Evolutionary conservation across 2,329 filamentous ascomycete species (phyloP).

Genomic region (Colletotrichum filicis): DNA sequence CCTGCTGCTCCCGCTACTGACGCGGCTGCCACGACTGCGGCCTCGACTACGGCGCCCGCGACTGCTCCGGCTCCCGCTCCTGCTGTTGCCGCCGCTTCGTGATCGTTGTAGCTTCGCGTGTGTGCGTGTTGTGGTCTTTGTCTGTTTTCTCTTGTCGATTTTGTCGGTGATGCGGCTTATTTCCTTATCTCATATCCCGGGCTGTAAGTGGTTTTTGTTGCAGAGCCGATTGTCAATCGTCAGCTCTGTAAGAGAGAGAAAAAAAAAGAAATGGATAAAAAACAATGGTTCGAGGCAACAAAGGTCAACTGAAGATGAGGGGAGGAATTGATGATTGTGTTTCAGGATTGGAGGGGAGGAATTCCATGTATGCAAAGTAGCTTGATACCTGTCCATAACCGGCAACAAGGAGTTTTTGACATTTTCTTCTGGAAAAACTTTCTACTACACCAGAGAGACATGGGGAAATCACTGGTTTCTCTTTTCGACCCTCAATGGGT

Average conservation of each 20-base stretch:
- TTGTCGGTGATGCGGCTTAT: background rate
- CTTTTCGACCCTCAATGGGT: background rate
- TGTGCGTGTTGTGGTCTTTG: background rate
- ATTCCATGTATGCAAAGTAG: constrained; percentile 21
- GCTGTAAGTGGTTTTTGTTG: background rate
- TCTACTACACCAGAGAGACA: background rate
- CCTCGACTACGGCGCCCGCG: background rate
- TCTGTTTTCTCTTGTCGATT: background rate
- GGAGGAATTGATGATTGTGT: background rate
- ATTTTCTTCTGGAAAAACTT: background rate
- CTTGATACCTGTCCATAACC: constrained; percentile 33
- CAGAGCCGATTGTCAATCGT: background rate
- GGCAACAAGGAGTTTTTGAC: constrained; percentile 17
- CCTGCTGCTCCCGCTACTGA: background rate
- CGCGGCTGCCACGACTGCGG: background rate
- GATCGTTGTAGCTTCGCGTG: constrained; percentile 12
- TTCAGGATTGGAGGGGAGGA: background rate
- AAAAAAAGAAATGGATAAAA: background rate
- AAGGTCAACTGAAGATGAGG: background rate
- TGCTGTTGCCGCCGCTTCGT: constrained; percentile 22
- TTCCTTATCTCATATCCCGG: background rate
- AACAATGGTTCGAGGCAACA: background rate
- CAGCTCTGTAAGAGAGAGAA: background rate
- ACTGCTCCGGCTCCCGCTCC: constrained; percentile 3
- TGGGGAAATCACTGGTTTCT: background rate